Evolutionary conservation across 306 rosid species (phyloP), one percentile per base, ranked within the genome.

Genomic region (Prunus padus): DNA sequence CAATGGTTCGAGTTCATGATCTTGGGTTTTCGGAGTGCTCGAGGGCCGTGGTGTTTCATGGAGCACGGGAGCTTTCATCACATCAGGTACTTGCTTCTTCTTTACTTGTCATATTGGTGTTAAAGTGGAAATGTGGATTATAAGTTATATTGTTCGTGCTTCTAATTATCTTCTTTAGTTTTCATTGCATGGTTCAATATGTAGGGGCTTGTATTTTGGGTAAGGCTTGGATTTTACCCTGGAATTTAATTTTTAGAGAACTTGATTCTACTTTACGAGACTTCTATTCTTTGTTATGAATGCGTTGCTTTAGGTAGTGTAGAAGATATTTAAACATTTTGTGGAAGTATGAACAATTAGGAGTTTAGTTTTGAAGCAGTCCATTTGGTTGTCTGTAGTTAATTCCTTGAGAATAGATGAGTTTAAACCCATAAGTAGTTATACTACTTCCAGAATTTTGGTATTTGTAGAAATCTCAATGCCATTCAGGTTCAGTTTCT

Each of bases 1-100:
- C 96, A 0, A 91, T 91, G 93, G 97, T 91, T 52, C 87, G 80
- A 57, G 88, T 93, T 64, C 86, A 93, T 62, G 90, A 93, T 83
- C 87, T 91, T 46, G 82, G 81, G 11, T 84, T 79, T 76, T 73
- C 90, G 1, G 93, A 89, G 68, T 91, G 90, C 62, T 86, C 91
- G 9, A 88, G 88, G 65, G 84, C 84, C 16, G 77, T 85, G 30
- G 8, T 89, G 61, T 77, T 93, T 71, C 89, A 87, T 66, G 97
- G 96, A 7, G 79, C 83, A 9, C 88, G 96, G 8, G 87, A 86
- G 80, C 76, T 86, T 47, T 85, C 93, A 22, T 81, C 93, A 18
- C 68, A 76, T 86, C 89, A 90, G 96, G 97, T 90, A 78, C 46
- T 75, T 52, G 3, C 26, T 26, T 71, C n/a, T 23, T 18, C n/a